phyloP scores from a whole-genome alignment of 2,329 filamentous ascomycete genomes.

The Pseudogymnoascus sp. region DNA sequence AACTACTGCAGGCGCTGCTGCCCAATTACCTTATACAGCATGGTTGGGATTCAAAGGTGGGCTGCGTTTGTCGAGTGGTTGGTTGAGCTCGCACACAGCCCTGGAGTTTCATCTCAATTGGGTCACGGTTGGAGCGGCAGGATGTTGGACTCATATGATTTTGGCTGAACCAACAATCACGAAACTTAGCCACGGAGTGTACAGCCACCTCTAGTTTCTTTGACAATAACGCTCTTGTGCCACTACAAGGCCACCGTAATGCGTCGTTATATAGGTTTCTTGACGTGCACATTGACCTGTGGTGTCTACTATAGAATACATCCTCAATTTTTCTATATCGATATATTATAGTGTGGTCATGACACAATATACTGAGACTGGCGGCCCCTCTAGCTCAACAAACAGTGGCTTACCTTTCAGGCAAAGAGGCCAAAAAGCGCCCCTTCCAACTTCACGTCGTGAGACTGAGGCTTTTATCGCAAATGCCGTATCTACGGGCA shows the following conservation, averaged over 20 bases:
- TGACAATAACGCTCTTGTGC: neutral
- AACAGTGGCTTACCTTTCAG: neutral
- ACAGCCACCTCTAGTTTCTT: conserved; percentile 6
- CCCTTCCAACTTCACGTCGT: neutral
- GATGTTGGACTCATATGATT: conserved; percentile 10
- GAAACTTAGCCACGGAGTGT: neutral
- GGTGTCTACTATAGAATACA: neutral
- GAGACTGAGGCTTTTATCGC: neutral
- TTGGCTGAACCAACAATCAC: conserved; percentile 9
- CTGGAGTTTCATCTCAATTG: neutral
- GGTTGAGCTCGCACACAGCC: neutral
- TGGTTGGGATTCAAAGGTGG: neutral
- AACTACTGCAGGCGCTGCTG: neutral
- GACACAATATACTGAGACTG: neutral
- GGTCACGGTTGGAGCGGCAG: neutral
- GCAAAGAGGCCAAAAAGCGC: neutral
- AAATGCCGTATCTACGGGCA: conserved; percentile 11
- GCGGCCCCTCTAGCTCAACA: neutral
- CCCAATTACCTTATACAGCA: neutral
- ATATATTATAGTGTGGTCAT: neutral
- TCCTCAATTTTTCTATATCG: neutral
- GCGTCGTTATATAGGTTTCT: neutral
- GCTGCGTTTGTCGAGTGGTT: neutral
- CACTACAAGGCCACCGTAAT: neutral
- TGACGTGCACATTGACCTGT: neutral